Percentiles rank a stretch among this genome's conserved stretches.
These are phyloP conservation scores for Gynostemma pentaphyllum DNA, from an alignment of 306 rosid genomes.

Conservation along the genomic window DNA sequence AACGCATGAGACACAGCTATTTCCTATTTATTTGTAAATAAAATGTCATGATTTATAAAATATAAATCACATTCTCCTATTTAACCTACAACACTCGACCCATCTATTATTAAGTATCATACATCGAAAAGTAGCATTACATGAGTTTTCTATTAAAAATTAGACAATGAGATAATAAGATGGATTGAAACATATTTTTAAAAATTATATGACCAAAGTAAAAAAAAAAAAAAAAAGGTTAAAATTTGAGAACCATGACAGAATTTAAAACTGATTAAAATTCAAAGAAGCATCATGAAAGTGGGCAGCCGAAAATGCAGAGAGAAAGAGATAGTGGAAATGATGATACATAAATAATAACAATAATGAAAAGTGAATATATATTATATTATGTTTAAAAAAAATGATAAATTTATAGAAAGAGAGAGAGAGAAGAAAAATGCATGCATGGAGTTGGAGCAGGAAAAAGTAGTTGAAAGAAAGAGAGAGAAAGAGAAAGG, in stretches of 20 bases:
- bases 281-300: not conserved
- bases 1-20: no score
- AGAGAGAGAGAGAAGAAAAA: not conserved
- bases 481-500: not conserved
- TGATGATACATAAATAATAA: not conserved
- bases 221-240: not conserved
- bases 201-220: not conserved
- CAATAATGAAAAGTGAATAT: not conserved
- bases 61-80: no score
- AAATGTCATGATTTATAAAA: no score
- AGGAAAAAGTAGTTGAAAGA: constrained; percentile 11
- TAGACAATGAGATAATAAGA: no score
- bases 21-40: no score
- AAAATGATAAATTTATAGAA: not conserved
- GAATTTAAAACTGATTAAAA: no score
- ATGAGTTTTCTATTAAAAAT: no score
- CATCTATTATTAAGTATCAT: no score
- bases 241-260: not conserved
- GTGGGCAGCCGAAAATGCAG: not conserved
- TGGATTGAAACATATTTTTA: not conserved
- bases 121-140: no score
- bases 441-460: constrained; percentile 24
- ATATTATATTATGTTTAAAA: no score
- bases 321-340: not conserved
- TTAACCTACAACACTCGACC: no score